phyloP scores from a whole-genome alignment of 202 grass and related monocot genomes.

The Setaria italica region DNA sequence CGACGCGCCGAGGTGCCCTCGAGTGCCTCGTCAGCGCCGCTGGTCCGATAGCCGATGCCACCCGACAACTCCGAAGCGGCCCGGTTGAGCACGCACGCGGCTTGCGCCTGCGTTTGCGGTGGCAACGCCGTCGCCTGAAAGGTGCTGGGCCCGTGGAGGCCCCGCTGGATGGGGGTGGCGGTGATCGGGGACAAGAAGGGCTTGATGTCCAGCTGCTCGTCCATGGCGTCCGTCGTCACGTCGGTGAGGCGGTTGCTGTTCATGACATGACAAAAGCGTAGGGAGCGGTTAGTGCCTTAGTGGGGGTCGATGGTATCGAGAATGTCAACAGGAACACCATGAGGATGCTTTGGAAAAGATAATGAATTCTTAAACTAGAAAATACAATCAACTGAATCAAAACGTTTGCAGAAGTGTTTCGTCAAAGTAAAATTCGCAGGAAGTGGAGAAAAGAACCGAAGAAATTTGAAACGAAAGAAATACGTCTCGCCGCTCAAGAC shows the following conservation, averaged over 20 bases:
- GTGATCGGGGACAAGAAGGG: constrained; percentile 17
- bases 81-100: constrained; percentile 39
- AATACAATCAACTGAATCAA: background rate
- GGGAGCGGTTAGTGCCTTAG: constrained; percentile 13
- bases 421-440: background rate
- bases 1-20: background rate
- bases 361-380: background rate
- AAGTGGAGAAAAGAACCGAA: background rate
- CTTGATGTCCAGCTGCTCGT: constrained; percentile 34
- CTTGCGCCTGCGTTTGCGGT: background rate
- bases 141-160: background rate
- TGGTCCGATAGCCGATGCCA: background rate
- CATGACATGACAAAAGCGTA: constrained; percentile 3
- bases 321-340: background rate
- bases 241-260: constrained; percentile 21
- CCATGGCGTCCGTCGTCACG: constrained; percentile 1
- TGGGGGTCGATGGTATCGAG: background rate
- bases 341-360: background rate
- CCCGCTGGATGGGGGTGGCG: background rate
- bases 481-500: background rate
- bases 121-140: constrained; percentile 4
- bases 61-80: constrained; percentile 21
- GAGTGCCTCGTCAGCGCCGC: background rate
- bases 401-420: background rate
- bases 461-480: background rate